phyloP scores from a whole-genome alignment of 257 asterid genomes.

The Haberlea rhodopensis region DNA sequence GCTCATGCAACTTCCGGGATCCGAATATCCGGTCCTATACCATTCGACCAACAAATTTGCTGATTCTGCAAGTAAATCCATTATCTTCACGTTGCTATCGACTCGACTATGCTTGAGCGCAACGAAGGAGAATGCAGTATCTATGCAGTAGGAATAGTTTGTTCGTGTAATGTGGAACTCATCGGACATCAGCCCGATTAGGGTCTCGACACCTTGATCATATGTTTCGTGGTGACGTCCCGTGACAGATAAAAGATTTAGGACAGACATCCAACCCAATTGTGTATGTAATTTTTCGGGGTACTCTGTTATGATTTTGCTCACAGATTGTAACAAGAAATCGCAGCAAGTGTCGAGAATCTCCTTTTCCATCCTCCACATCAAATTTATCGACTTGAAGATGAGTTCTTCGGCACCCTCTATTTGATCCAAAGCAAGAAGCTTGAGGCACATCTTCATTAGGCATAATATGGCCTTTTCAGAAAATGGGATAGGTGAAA shows the following conservation, averaged over 20 bases:
- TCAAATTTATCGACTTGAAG: slow-evolving; percentile 72
- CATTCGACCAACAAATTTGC: slow-evolving; percentile 72
- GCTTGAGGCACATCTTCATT: slow-evolving; percentile 64
- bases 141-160: slow-evolving; percentile 68
- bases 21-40: slow-evolving; percentile 67
- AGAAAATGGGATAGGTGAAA: slow-evolving; percentile 70
- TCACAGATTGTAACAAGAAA: slow-evolving; percentile 50
- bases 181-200: slow-evolving; percentile 59
- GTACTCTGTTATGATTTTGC: slow-evolving; percentile 58
- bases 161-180: slow-evolving; percentile 46
- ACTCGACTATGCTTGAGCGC: slow-evolving; percentile 78
- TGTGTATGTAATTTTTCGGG: slow-evolving; percentile 60
- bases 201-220: slow-evolving; percentile 63
- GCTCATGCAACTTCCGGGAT: slow-evolving; percentile 57
- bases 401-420: slow-evolving; percentile 70
- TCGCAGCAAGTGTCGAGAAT: slow-evolving; percentile 80
- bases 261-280: slow-evolving; percentile 74
- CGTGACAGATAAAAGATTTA: slow-evolving; percentile 72
- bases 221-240: slow-evolving; percentile 92
- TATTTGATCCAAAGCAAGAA: slow-evolving; percentile 47
- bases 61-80: slow-evolving; percentile 72
- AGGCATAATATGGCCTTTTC: slow-evolving; percentile 70
- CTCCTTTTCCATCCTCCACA: slow-evolving; percentile 87
- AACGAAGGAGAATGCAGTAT: slow-evolving; percentile 79
- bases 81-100: slow-evolving; percentile 61